phyloP scores from a whole-genome alignment of 192 early-diverging fungal genomes.

The Spinellus fusiger region DNA sequence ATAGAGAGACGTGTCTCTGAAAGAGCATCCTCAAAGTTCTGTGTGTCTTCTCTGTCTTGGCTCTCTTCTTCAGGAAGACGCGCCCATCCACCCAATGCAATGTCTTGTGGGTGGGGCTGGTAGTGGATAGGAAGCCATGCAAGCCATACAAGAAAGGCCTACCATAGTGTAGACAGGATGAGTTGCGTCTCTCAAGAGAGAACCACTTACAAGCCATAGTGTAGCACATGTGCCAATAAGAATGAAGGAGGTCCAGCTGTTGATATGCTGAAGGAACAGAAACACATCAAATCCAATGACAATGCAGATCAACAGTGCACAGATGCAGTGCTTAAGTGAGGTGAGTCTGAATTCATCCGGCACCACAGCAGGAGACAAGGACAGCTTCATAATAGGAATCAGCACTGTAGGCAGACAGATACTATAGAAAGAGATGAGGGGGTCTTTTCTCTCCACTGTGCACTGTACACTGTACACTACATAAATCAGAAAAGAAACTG shows the following conservation, averaged over 20 bases:
- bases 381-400: constrained; percentile 18
- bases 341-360: constrained; percentile 9
- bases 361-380: not conserved
- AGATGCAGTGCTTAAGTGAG: not conserved
- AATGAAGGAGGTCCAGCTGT: not conserved
- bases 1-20: no score
- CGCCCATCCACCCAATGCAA: not conserved
- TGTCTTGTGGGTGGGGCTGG: not conserved
- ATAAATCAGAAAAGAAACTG: not conserved
- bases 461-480: not conserved
- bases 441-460: no score
- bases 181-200: not conserved
- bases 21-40: not conserved
- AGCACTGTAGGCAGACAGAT: constrained; percentile 13
- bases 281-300: constrained; percentile 18
- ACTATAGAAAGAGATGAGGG: not conserved
- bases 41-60: not conserved
- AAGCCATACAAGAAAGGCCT: not conserved
- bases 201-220: not conserved
- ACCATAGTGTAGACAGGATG: no score
- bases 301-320: not conserved
- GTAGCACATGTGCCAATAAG: not conserved
- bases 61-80: not conserved
- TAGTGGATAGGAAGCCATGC: not conserved
- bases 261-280: constrained; percentile 12